Evolutionary conservation across 2,329 filamentous ascomycete species (phyloP).

Genomic region (Penicillium sp.): DNA sequence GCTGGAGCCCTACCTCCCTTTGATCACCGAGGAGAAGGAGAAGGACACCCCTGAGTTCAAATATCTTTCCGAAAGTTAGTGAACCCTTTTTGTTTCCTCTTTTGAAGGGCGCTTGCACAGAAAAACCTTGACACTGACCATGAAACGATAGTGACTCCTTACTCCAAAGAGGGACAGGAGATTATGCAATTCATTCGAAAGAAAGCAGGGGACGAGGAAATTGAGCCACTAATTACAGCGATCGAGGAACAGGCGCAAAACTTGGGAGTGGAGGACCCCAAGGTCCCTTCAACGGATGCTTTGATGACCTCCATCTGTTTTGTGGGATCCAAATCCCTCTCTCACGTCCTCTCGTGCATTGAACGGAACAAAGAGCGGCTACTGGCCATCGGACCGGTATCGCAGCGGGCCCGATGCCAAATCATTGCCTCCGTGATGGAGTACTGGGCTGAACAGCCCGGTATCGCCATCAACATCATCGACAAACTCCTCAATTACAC

Average conservation of each 20-base stretch:
- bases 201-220: conserved; percentile 82
- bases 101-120: background rate
- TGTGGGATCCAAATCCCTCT: conserved; percentile 92
- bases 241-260: conserved; percentile 79
- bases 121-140: background rate
- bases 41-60: conserved; percentile 97
- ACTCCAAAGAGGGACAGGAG: conserved; percentile 79
- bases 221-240: conserved; percentile 75
- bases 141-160: conserved; percentile 65
- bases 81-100: background rate
- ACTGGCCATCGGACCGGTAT: conserved; percentile 72
- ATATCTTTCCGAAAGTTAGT: conserved; percentile 72
- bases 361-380: conserved; percentile 91
- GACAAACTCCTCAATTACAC: conserved; percentile 98
- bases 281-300: conserved; percentile 86
- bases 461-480: conserved; percentile 86
- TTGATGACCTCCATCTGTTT: conserved; percentile 93
- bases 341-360: conserved; percentile 92
- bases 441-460: conserved; percentile 92
- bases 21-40: conserved; percentile 86
- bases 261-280: conserved; percentile 67
- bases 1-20: conserved; percentile 74
- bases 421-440: conserved; percentile 87
- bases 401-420: conserved; percentile 75
- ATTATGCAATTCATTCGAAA: conserved; percentile 75